Percentiles rank a stretch among this genome's conserved stretches.
Conservation (phyloP, 345 rosid species). For the Leavenworthia alabamica region DNA sequence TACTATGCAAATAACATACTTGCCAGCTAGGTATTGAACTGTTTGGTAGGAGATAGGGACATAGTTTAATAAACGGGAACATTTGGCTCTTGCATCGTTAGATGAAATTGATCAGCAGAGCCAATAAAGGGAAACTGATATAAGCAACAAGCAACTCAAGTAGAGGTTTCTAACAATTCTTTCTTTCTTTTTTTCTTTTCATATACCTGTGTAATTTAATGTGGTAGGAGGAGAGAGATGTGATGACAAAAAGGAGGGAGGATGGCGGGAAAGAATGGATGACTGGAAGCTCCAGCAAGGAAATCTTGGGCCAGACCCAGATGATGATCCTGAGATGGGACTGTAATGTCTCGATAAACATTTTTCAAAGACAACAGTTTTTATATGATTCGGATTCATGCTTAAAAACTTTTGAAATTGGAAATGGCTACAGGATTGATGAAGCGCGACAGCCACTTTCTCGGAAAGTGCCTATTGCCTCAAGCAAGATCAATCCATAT, state of each 20-base stretch:
- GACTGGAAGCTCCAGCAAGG: constrained; percentile 92
- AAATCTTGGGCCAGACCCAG: constrained; percentile 66
- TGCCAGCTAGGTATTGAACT: background rate
- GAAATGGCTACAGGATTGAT: constrained; percentile 52
- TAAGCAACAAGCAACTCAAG: background rate
- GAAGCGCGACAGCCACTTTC: constrained; percentile 92
- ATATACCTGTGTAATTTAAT: background rate
- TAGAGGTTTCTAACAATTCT: background rate
- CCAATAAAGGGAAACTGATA: background rate
- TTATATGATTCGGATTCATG: background rate
- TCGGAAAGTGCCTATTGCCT: constrained; percentile 91
- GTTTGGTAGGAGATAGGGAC: background rate
- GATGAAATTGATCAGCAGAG: background rate
- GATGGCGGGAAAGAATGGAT: constrained; percentile 90
- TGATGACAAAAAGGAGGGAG: constrained; percentile 82
- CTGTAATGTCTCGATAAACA: constrained; percentile 34
- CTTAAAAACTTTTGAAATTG: background rate
- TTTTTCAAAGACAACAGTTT: background rate
- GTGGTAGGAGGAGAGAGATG: constrained; percentile 64
- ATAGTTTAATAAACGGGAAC: background rate
- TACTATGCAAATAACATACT: background rate
- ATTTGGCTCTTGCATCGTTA: background rate
- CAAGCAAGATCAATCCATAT: constrained; percentile 88
- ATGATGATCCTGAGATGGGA: constrained; percentile 77
- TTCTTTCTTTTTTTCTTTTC: background rate